phyloP scores from a whole-genome alignment of 225 moss, liverwort and hornwort species.

The Pseudisothecium myosuroides region DNA sequence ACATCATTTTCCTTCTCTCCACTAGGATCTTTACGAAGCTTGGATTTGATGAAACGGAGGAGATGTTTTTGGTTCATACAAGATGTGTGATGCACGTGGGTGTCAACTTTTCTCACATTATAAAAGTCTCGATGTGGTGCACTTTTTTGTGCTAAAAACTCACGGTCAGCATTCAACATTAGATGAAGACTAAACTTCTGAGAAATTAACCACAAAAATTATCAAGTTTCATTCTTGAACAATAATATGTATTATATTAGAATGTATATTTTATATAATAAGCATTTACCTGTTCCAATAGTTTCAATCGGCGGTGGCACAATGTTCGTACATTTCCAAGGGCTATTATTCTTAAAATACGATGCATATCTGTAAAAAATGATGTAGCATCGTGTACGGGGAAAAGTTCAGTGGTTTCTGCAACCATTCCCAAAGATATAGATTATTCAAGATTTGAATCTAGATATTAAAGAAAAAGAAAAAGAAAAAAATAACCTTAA shows the following conservation, averaged over 20 bases:
- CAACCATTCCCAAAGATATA: neutral
- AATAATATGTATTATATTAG: neutral
- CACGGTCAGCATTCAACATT: conserved; percentile 93
- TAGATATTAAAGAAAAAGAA: neutral
- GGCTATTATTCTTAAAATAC: conserved; percentile 65
- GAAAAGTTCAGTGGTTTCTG: conserved; percentile 57
- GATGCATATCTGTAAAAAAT: conserved; percentile 95
- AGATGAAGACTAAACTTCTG: conserved; percentile 95
- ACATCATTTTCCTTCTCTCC: conserved; percentile 38
- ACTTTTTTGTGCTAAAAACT: conserved; percentile 95
- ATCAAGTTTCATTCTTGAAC: neutral
- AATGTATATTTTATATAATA: neutral
- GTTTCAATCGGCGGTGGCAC: conserved; percentile 71
- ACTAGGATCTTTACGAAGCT: conserved; percentile 70
- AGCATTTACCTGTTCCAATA: conserved; percentile 60
- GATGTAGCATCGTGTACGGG: conserved; percentile 65
- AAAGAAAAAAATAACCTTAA: neutral
- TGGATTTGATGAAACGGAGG: conserved; percentile 87
- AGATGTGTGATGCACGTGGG: conserved; percentile 93
- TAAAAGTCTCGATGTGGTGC: conserved; percentile 94
- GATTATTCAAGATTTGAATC: neutral
- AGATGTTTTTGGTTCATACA: conserved; percentile 99
- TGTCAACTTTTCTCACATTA: conserved; percentile 94
- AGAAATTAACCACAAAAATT: neutral
- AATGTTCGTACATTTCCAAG: conserved; percentile 86